Percentiles rank a stretch among this genome's conserved stretches.
Evolutionary conservation across 106 monocot species (phyloP).

Genomic region (Phalaenopsis equestris): DNA sequence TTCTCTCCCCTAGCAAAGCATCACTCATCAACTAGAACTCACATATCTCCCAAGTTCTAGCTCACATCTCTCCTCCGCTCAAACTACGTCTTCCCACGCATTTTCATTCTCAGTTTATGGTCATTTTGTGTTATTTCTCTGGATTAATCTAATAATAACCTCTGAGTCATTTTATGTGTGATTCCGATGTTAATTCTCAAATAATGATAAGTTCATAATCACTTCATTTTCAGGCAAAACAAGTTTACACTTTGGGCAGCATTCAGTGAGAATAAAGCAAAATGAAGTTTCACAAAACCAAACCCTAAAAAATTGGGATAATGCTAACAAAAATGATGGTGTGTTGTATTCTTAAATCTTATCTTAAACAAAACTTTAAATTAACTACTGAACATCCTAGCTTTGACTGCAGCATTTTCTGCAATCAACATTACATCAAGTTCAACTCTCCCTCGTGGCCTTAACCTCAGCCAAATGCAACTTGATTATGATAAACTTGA

Average conservation of each 20-base stretch:
- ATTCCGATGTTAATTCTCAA: no score
- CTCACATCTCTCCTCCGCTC: no score
- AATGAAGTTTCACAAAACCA: not conserved
- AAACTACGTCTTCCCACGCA: no score
- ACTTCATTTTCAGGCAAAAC: no score
- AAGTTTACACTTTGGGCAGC: not conserved
- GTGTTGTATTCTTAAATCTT: not conserved
- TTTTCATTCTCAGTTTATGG: no score
- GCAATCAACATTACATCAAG: not conserved
- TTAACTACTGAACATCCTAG: not conserved
- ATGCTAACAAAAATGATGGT: not conserved
- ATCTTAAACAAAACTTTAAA: not conserved
- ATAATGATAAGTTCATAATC: no score
- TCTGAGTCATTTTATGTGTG: no score
- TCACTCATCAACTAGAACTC: no score
- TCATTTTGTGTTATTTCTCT: no score
- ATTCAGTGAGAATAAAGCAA: not conserved
- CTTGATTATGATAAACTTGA: not conserved
- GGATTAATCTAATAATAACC: no score
- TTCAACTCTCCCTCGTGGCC: not conserved
- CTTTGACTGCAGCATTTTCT: not conserved
- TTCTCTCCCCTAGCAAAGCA: no score
- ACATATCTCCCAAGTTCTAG: no score
- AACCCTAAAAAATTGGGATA: not conserved
- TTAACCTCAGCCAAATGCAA: not conserved